Conservation (phyloP, 2,329 filamentous ascomycete species). For the Fusarium sp. region DNA sequence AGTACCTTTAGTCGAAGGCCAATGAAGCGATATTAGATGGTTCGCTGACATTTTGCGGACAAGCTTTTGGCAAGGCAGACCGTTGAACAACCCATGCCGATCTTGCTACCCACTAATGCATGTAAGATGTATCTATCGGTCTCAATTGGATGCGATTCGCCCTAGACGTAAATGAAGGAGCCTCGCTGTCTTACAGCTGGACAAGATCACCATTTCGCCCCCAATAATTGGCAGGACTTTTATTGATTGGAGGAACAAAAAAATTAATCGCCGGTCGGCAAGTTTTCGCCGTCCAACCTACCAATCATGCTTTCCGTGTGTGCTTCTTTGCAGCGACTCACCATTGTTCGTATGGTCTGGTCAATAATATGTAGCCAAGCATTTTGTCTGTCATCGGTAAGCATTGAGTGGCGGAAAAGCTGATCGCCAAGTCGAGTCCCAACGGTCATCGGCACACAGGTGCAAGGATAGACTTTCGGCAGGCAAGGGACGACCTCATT, state of each 20-base stretch:
- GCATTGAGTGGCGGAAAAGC: background rate
- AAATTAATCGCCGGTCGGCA: background rate
- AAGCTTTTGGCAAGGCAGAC: background rate
- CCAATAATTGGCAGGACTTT: background rate
- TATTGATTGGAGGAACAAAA: background rate
- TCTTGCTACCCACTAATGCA: background rate
- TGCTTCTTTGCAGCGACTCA: too few relatives aligned
- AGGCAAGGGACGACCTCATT: background rate
- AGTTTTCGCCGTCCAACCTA: background rate
- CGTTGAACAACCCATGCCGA: background rate
- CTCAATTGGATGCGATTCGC: background rate
- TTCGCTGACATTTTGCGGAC: background rate
- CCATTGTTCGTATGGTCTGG: background rate
- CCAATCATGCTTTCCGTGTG: background rate
- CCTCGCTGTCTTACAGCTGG: background rate
- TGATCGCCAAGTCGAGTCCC: background rate
- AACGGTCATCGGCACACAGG: background rate
- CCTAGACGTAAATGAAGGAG: background rate
- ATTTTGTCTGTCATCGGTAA: background rate
- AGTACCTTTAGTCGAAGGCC: rapidly evolving
- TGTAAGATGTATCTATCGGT: background rate
- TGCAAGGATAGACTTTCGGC: background rate
- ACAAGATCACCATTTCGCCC: background rate
- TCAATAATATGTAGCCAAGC: background rate
- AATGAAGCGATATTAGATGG: too few relatives aligned